Evolutionary conservation across 345 rosid species (phyloP), one percentile per base, ranked within the genome.

Genomic region (Lenwebbia sp.): DNA sequence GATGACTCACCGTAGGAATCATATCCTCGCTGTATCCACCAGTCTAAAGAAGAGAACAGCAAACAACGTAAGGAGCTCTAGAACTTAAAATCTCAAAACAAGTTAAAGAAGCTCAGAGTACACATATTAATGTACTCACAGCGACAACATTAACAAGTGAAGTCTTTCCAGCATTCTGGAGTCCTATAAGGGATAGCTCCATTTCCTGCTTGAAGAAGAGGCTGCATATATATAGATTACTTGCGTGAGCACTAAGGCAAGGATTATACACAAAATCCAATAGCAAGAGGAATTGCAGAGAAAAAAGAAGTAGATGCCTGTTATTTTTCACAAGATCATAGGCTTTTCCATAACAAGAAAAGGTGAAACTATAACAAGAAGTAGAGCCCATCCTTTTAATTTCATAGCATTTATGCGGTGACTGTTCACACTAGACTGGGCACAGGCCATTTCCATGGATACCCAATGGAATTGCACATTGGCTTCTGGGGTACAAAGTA

Each of bases 21-120:
- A 95, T 94, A 92, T 95, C 98, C 90, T 95, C 96, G 81, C 98
- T 95, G 84, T 95, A 95, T 85, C 96, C 98, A 88, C 98, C 98
- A 6, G 98, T 94, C 98, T 95, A 83, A 88, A 89, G 22, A 47
- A 88, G 76, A 90, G 86, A 82, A 83, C 88, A 88, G 49, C 25
- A 57, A 85, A 50, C 65, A 88, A 70, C 50, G 84, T 85, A 65
- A 56, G 85, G 83, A 37, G 82, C 58, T 84, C 84, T 83, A 85
- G 54, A 37, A 85, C 84, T 21, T 37, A 15, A 84, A 85, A 21
- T 84, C 87, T 57, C 54, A 60, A 60, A 83, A 81, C 37, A 56
- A 33, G 70, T 74, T 4, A 12, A 50, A 12, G 51, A 57, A 19
- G 5, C 33, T 14, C 74, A 9, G 47, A 41, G 47, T 52, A 74